Evolutionary conservation across 2,329 filamentous ascomycete genomes (phyloP).

Genomic region (Xylariaceae sp.): DNA sequence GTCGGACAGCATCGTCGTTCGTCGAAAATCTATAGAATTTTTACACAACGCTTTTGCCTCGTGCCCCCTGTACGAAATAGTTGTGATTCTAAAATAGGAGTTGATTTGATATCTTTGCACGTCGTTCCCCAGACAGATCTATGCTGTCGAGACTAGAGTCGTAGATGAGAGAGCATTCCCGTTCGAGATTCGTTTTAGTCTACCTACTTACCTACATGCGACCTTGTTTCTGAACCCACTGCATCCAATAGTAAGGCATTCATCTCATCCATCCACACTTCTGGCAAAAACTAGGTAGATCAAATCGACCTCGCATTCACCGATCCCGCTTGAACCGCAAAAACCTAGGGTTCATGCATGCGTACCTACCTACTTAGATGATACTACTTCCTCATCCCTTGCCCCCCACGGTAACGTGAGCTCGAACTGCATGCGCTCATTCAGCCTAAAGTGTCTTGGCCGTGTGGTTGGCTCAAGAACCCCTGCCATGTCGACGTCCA

Average conservation of each 20-base stretch:
- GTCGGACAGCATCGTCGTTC: conserved; percentile 25
- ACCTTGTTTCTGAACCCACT: too few species aligned
- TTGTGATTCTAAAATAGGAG: background rate
- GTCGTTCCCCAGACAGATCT: too few species aligned
- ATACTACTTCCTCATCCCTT: background rate
- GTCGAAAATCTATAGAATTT: background rate
- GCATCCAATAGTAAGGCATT: too few species aligned
- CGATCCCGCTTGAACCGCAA: too few species aligned
- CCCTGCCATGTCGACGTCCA: background rate
- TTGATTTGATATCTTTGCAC: too few species aligned
- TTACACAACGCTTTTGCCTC: background rate
- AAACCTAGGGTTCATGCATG: background rate
- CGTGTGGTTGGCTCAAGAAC: conserved; percentile 19
- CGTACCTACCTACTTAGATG: background rate
- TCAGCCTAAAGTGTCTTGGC: conserved; percentile 28
- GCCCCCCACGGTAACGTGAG: background rate
- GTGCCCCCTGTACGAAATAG: background rate
- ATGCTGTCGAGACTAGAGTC: too few species aligned
- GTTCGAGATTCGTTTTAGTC: too few species aligned
- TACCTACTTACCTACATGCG: too few species aligned
- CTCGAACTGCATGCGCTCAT: conserved; percentile 17
- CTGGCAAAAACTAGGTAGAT: too few species aligned
- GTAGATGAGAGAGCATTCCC: too few species aligned
- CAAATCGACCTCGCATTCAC: too few species aligned
- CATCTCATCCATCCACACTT: too few species aligned